Evolutionary conservation across 2,329 filamentous ascomycete genomes (phyloP).

Genomic region (Fusarium virguliforme): DNA sequence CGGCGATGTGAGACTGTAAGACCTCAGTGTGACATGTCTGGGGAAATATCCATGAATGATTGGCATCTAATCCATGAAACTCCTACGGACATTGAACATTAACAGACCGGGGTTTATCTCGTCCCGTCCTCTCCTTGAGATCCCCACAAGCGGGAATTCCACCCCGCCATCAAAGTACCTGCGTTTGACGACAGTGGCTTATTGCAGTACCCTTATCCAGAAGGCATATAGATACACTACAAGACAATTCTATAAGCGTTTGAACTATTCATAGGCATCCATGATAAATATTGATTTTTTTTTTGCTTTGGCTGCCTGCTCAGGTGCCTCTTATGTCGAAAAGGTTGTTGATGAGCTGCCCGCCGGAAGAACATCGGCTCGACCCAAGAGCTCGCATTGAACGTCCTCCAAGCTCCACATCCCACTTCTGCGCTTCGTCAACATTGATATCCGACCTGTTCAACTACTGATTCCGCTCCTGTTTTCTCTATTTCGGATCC

Average conservation of each 20-base stretch:
- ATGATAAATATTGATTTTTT: too few relatives aligned
- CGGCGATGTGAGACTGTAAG: neutral
- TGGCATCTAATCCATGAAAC: neutral
- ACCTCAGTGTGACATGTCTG: too few relatives aligned
- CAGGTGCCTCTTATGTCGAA: too few relatives aligned
- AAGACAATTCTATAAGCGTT: too few relatives aligned
- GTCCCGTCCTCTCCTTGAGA: neutral
- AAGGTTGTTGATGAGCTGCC: neutral
- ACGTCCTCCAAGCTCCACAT: slow-evolving; percentile 48
- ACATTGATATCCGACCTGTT: slow-evolving; percentile 15
- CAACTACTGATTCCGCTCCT: slow-evolving; percentile 1
- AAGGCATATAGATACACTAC: neutral
- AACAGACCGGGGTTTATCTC: neutral
- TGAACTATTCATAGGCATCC: too few relatives aligned
- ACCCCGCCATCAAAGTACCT: slow-evolving; percentile 4
- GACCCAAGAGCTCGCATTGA: slow-evolving; percentile 35
- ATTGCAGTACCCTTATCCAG: neutral
- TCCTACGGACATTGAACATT: neutral
- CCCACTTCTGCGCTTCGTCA: slow-evolving; percentile 37
- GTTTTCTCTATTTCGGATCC: neutral
- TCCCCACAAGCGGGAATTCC: neutral
- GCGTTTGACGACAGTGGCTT: neutral
- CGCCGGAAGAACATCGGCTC: slow-evolving; percentile 48
- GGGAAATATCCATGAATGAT: too few relatives aligned
- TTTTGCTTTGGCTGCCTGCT: neutral